Percentiles rank a stretch among this genome's conserved stretches.
Conservation (phyloP, 306 rosid species). For the Quercus bicolor region DNA sequence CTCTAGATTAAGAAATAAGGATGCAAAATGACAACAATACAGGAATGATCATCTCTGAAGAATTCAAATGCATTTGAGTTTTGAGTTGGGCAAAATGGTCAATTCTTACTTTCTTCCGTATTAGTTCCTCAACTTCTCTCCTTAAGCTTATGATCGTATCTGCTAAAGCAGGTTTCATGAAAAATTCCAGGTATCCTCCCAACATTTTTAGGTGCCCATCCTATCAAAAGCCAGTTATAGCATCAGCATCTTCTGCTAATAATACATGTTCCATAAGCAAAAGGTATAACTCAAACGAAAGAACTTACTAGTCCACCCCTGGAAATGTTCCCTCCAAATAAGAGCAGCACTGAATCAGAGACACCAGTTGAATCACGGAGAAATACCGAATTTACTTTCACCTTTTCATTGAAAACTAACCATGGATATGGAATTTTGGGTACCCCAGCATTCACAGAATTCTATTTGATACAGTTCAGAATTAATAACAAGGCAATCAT, state of each 20-base stretch:
- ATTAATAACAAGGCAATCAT: constrained; percentile 17
- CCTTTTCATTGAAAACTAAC: constrained; percentile 93
- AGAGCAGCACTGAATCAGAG: constrained; percentile 75
- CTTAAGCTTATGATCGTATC: constrained; percentile 62
- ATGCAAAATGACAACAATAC: neutral
- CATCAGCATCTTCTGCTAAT: constrained; percentile 2
- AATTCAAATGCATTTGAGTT: constrained; percentile 4
- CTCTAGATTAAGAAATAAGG: neutral
- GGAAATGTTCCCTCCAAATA: constrained; percentile 81
- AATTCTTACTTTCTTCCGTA: constrained; percentile 65
- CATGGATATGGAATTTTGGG: constrained; percentile 88
- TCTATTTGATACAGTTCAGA: constrained; percentile 35
- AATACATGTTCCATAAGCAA: neutral
- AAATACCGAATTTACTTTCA: constrained; percentile 92
- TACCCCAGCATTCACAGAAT: constrained; percentile 91
- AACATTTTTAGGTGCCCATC: constrained; percentile 63
- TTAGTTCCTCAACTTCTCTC: constrained; percentile 69
- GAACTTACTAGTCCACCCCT: constrained; percentile 66
- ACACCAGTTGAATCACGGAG: constrained; percentile 95
- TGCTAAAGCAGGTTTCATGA: constrained; percentile 83
- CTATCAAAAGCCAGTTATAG: constrained; percentile 30
- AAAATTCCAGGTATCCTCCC: constrained; percentile 72
- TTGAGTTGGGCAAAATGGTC: neutral
- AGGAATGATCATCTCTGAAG: neutral
- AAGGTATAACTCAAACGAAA: neutral